Percentiles rank a stretch among this genome's conserved stretches.
Evolutionary conservation across 2,329 filamentous ascomycete genomes (phyloP).

Genomic region (Cryphonectria parasitica): DNA sequence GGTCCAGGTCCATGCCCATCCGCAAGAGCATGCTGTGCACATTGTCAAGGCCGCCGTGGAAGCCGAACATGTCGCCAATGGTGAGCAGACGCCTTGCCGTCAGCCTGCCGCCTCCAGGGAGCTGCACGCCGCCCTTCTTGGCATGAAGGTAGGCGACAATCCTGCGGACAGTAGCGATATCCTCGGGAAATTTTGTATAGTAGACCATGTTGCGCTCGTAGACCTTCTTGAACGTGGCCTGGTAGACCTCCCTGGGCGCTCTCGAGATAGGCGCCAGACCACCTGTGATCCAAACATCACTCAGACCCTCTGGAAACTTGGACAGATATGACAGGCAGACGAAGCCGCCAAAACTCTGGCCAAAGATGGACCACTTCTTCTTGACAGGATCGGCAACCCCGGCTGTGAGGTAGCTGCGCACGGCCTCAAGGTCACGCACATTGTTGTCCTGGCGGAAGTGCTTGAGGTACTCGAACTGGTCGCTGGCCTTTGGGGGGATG

Average conservation of each 20-base stretch:
- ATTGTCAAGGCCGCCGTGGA: constrained; percentile 74
- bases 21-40: constrained; percentile 77
- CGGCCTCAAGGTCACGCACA: constrained; percentile 85
- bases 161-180: constrained; percentile 67
- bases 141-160: constrained; percentile 68
- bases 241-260: constrained; percentile 75
- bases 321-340: constrained; percentile 83
- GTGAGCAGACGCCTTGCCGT: constrained; percentile 77
- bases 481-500: constrained; percentile 57
- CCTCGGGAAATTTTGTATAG: constrained; percentile 84
- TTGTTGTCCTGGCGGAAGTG: constrained; percentile 89
- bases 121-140: constrained; percentile 53
- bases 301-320: constrained; percentile 74
- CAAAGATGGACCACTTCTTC: constrained; percentile 82
- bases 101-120: constrained; percentile 74
- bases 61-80: constrained; percentile 77
- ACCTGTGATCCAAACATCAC: constrained; percentile 83
- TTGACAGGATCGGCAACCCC: constrained; percentile 67
- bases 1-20: constrained; percentile 72
- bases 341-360: constrained; percentile 93
- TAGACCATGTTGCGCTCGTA: constrained; percentile 75
- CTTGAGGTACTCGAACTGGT: constrained; percentile 80
- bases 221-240: constrained; percentile 70
- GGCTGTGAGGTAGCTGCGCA: constrained; percentile 73
- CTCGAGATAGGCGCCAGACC: constrained; percentile 79